Evolutionary conservation across 768 basidiomycete species (phyloP), one percentile per base, ranked within the genome.

Genomic region (Xerocomellus dryophilus): DNA sequence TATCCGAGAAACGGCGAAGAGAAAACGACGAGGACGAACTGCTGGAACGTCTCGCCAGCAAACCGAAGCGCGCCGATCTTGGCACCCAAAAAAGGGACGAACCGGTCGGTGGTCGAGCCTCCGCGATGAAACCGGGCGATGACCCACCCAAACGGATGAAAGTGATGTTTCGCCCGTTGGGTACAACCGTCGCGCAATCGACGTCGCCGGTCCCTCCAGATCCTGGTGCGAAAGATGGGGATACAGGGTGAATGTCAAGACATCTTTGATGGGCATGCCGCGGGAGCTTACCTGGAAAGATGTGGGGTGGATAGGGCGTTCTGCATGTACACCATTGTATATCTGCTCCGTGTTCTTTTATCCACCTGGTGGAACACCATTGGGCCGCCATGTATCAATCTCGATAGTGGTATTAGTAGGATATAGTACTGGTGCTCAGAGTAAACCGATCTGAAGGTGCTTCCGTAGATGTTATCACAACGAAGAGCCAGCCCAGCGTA

Each of bases 1-100:
- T 84, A 47, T 75, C 81, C 21, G 86, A 86, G 66, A 91, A 92
- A 70, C 79, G 90, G 55, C 76, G 84, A 64, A 74, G 90, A 63
- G 81, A 79, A 32, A 84, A 83, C 5, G 89, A 89, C 40, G 85
- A 84, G 51, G 80, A 90, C 52, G 83, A 83, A 63, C 67, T 80
- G 61, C 69, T 90, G 44, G 83, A 80, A 49, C 80, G 82, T 45
- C 74, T 91, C 44, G 78, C 77, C 7, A 74, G 58, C 51, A 89
- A 84, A 65, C 63, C 77, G 23, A 85, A 83, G 71, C 82, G 79
- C 56, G 70, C 73, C 4, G 81, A 82, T 54, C 66, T 81, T 15
- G 79, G 79, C 47, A 58, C 66, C 42, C 75, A 76, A 62, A 83
- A 80, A 63, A 76, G 71, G 36, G 69, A 66, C 7, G 63, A 58